Conservation (phyloP, 2,329 filamentous ascomycete species). For the Ceratocystis huliohia region DNA sequence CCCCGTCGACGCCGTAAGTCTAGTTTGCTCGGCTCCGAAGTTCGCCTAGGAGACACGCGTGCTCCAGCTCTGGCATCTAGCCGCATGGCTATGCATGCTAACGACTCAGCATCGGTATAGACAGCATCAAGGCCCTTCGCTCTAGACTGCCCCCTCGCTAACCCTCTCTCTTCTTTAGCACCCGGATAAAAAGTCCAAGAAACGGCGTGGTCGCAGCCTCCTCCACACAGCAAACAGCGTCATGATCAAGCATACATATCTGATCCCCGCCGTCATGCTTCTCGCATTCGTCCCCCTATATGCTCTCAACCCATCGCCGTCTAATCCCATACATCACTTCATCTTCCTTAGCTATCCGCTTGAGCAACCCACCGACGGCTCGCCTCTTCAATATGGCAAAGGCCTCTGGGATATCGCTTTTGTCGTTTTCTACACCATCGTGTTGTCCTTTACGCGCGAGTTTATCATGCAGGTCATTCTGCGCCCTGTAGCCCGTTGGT, state of each 20-base stretch:
- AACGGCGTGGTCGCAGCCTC: slow-evolving; percentile 42
- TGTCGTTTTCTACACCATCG: slow-evolving; percentile 75
- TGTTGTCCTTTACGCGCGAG: slow-evolving; percentile 86
- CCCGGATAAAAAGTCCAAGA: slow-evolving; percentile 33
- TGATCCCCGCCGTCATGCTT: slow-evolving; percentile 56
- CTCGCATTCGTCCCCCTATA: slow-evolving; percentile 53
- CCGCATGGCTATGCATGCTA: slow-evolving; percentile 33
- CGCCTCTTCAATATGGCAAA: slow-evolving; percentile 66
- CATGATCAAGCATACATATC: slow-evolving; percentile 49
- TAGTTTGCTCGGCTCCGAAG: slow-evolving; percentile 41
- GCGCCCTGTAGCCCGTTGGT: slow-evolving; percentile 57
- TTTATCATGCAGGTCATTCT: slow-evolving; percentile 90
- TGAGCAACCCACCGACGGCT: slow-evolving; percentile 34
- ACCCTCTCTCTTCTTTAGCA: slow-evolving; percentile 1
- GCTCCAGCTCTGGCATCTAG: slow-evolving; percentile 43
- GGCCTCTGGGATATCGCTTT: slow-evolving; percentile 78
- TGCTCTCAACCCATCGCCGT: slow-evolving; percentile 58
- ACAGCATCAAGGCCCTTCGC: slow-evolving; percentile 4
- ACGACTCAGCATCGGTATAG: slow-evolving; percentile 16
- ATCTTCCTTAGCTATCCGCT: slow-evolving; percentile 84
- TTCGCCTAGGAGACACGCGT: slow-evolving; percentile 43
- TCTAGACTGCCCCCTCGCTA: not conserved
- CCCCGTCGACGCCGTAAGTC: slow-evolving; percentile 43
- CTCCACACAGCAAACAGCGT: slow-evolving; percentile 38
- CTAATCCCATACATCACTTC: slow-evolving; percentile 67